A percentile compares a stretch with the other conserved stretches of the same genome.
Conservation (phyloP, 495 filamentous ascomycete genomes). For the Lasiosphaeris hirsuta region DNA sequence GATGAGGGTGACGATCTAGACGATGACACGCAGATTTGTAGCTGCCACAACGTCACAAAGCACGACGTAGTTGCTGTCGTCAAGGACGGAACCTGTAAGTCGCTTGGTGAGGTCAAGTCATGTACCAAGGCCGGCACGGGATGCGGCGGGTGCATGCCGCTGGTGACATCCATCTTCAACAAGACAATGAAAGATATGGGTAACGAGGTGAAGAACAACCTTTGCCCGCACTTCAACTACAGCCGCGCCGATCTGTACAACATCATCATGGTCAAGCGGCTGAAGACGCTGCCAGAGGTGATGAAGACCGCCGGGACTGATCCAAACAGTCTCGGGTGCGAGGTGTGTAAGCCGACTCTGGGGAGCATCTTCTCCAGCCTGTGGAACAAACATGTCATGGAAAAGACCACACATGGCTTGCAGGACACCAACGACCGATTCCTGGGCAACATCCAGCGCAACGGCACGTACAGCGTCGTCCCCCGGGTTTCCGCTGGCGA, state of each 20-base stretch:
- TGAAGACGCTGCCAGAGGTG: conserved; percentile 72
- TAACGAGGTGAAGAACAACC: conserved; percentile 82
- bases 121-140: conserved; percentile 95
- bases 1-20: conserved; percentile 59
- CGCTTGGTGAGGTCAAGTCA: conserved; percentile 81
- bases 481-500: conserved; percentile 85
- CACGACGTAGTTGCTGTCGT: conserved; percentile 71
- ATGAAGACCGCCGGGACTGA: conserved; percentile 81
- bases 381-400: conserved; percentile 86
- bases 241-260: conserved; percentile 88
- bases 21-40: conserved; percentile 90
- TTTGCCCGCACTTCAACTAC: conserved; percentile 84
- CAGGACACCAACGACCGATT: conserved; percentile 95
- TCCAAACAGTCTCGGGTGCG: conserved; percentile 75
- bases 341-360: conserved; percentile 85
- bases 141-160: conserved; percentile 90
- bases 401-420: conserved; percentile 67
- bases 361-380: conserved; percentile 81
- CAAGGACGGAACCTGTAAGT: conserved; percentile 81
- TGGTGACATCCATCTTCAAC: conserved; percentile 92
- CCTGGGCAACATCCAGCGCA: conserved; percentile 91
- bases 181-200: conserved; percentile 88
- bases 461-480: conserved; percentile 90
- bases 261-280: conserved; percentile 78
- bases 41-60: conserved; percentile 95